phyloP scores from a whole-genome alignment of 768 basidiomycete species.

The Collybia nuda region DNA sequence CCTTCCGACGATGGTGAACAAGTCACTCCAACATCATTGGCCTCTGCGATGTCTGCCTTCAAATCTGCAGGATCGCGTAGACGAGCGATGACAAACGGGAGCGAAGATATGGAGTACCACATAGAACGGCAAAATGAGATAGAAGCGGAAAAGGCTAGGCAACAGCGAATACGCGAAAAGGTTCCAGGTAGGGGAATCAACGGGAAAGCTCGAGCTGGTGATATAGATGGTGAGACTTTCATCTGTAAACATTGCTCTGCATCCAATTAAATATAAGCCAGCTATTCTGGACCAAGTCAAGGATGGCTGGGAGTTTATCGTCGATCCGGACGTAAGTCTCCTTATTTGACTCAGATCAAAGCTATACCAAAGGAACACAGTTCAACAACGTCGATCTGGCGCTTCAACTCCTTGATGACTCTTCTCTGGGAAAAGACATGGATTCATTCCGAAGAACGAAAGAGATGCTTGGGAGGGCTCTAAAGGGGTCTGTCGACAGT shows the following conservation, averaged over 20 bases:
- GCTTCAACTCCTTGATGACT: conserved; percentile 80
- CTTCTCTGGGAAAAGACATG: conserved; percentile 71
- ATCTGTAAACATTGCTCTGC: not conserved
- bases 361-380: conserved; percentile 30
- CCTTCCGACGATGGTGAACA: conserved; percentile 29
- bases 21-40: conserved; percentile 48
- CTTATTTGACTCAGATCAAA: not conserved
- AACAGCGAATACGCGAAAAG: conserved; percentile 68
- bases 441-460: conserved; percentile 78
- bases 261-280: conserved; percentile 24
- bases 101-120: conserved; percentile 55
- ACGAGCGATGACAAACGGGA: conserved; percentile 51
- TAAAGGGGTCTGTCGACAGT: conserved; percentile 90
- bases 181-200: conserved; percentile 55
- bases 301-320: conserved; percentile 89
- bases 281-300: conserved; percentile 84
- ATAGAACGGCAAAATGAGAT: conserved; percentile 58
- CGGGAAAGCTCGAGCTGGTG: conserved; percentile 64
- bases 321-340: conserved; percentile 69
- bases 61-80: conserved; percentile 60
- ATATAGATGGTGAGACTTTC: conserved; percentile 74
- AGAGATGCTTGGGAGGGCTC: conserved; percentile 70
- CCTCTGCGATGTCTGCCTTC: conserved; percentile 67
- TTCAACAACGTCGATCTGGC: conserved; percentile 96
- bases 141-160: conserved; percentile 63